Evolutionary conservation across 345 rosid genomes (phyloP), one percentile per base, ranked within the genome.

Genomic region (Ailanthus altissimus): DNA sequence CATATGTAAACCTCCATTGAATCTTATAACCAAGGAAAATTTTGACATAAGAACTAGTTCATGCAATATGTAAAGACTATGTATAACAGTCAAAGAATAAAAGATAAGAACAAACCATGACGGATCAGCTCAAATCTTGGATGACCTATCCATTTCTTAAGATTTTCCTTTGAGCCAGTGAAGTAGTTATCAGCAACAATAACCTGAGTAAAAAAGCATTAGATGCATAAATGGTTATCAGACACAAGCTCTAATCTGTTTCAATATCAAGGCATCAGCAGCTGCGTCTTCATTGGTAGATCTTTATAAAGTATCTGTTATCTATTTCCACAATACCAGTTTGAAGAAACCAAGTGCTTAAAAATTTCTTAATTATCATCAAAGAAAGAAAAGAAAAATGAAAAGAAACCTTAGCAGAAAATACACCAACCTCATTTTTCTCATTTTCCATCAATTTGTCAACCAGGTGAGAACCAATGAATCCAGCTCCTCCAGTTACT

Each of bases 51-150:
- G 56, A 45, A 23, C 59, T 36, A 74, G 42, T 26, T 7, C 57
- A 74, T 28, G 59, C 51, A 13, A 75, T 20, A 64, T 64, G 16
- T 26, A 60, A 61, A 60, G 46, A 60, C 42, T 20, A 43, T 70
- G 54, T 20, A 25, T 1, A 71, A 26, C 36, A 49, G 42, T 23
- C 36, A 70, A 46, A 67, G 47, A 42, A 45, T 45, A 74, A 68
- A 76, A 54, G 28, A 49, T 67, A 36, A 59, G 67, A 80, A 43
- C 84, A 72, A 85, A 95, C 99, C 99, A 12, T 95, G 99, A 77
- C 97, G 98, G 68, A 93, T 92, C 47, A 95, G 94, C 90, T 95
- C 99, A 78, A 95, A 95, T 83, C 98, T 92, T 6, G 98, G 99
- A 81, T 92, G 98, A 75, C 94, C 97, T 25, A 93, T 91, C 98